phyloP scores from a whole-genome alignment of 2,329 filamentous ascomycete species.

The Colletotrichum sidae region DNA sequence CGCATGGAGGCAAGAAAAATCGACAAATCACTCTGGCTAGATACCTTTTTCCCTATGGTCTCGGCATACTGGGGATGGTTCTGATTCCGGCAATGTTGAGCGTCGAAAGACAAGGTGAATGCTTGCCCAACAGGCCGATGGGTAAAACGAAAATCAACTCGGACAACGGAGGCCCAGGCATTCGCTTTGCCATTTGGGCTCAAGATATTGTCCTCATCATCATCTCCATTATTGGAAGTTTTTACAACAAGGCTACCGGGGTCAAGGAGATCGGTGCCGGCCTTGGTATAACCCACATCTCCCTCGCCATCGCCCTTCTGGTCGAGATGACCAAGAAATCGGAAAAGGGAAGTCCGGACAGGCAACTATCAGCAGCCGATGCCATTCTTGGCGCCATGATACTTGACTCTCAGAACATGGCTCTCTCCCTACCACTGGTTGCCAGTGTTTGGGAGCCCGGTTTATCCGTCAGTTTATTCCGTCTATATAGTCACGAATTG shows the following conservation, averaged over 20 bases:
- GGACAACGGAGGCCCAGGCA: background rate
- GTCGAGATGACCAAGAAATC: background rate
- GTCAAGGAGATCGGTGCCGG: constrained; percentile 16
- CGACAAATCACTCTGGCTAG: too few relatives aligned
- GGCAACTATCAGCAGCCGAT: background rate
- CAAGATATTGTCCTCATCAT: constrained; percentile 9
- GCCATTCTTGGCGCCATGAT: constrained; percentile 15
- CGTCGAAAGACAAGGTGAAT: background rate
- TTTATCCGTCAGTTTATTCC: too few relatives aligned
- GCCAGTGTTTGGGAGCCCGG: background rate
- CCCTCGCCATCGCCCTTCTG: constrained; percentile 10
- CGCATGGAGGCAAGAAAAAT: too few relatives aligned
- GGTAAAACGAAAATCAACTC: background rate
- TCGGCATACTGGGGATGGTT: background rate
- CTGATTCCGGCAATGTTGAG: background rate
- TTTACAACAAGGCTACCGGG: background rate
- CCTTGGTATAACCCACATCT: constrained; percentile 1
- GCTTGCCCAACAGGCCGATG: background rate
- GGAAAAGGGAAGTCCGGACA: background rate
- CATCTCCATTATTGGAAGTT: constrained; percentile 8
- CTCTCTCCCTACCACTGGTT: background rate
- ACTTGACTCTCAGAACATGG: constrained; percentile 18
- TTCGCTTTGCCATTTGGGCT: constrained; percentile 6
- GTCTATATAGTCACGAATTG: too few relatives aligned
- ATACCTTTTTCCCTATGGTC: too few relatives aligned